Evolutionary conservation across 2,329 filamentous ascomycete genomes (phyloP).

Genomic region (Alternaria sp.): DNA sequence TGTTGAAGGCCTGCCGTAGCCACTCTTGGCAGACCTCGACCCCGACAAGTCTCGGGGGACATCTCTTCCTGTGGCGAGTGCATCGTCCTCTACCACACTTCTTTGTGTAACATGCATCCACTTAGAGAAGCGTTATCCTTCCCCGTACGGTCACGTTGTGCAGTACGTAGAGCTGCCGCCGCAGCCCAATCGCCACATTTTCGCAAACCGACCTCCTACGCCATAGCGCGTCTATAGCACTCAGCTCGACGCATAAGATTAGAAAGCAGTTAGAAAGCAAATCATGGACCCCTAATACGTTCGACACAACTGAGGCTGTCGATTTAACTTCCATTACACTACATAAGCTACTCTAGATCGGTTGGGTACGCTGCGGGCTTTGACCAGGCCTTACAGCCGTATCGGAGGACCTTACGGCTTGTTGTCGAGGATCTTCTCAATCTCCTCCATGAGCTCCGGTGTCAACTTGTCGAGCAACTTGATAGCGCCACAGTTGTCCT

Average conservation of each 20-base stretch:
- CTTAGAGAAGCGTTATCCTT: neutral
- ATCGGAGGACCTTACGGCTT: constrained; percentile 42
- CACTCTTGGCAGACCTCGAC: neutral
- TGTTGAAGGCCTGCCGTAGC: neutral
- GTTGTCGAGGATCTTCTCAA: constrained; percentile 51
- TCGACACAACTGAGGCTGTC: neutral
- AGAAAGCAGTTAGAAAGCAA: neutral
- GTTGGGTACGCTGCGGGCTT: neutral
- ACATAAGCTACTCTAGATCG: neutral
- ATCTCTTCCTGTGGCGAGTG: neutral
- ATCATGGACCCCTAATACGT: neutral
- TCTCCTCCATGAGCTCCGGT: constrained; percentile 51
- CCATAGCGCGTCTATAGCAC: constrained; percentile 1
- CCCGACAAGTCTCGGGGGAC: neutral
- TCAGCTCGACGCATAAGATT: neutral
- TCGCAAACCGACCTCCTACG: constrained; percentile 2
- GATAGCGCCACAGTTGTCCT: constrained; percentile 59
- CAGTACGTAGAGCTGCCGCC: neutral
- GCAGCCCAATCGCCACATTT: constrained; percentile 9
- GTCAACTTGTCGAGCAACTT: constrained; percentile 53
- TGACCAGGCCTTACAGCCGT: neutral
- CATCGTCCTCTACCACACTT: constrained; percentile 1
- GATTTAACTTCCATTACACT: neutral
- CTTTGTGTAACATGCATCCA: neutral
- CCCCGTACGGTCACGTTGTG: constrained; percentile 3